Evolutionary conservation across 208 protist genomes (phyloP), one percentile per base, ranked within the genome.

Genomic region (Trypanosoma platydactyli): DNA sequence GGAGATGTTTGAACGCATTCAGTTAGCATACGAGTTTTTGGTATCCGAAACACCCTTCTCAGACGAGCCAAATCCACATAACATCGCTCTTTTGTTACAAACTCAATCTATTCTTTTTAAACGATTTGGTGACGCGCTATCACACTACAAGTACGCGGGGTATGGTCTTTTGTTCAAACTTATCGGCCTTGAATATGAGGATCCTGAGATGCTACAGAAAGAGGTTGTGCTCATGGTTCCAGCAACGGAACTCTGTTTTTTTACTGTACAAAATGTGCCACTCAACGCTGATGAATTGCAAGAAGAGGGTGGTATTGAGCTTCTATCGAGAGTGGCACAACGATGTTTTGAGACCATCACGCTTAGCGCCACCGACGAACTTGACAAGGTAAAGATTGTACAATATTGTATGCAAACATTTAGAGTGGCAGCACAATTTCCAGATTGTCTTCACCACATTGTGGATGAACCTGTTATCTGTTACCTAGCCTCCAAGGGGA

Each of bases 251-350:
- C 71, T 98, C 33, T 92, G 92, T 68, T 94, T 87, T 64, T 77
- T 89, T 49, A 98, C 91, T 0, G 88, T 98, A 6, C 73, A 85
- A 45, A 94, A 93, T 41, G 91, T 92, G 1, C 81, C 94, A 6
- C 84, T 98, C 3, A 98, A 98, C 64, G 85, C 94, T 12, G 93
- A 98, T 58, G 97, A 98, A 60, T 80, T 98, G 44, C 86, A 88
- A 48, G 81, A 94, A 52, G 91, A 98, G 51, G 91, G 90, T 57
- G 96, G 94, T 30, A 84, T 98, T 7, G 83, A 83, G 20, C 68
- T 97, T 12, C 77, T 97, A 5, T 66, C 79, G 3, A 49, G 69
- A 12, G 82, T 95, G 5, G 69, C 91, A 30, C 64, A 60, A 5
- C 83, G 88, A 30, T 96, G 87, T 74, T 85, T 92, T 62, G 87